Conservation (phyloP, 1,284 basidiomycete species). For the Phellinidium pouzarii region DNA sequence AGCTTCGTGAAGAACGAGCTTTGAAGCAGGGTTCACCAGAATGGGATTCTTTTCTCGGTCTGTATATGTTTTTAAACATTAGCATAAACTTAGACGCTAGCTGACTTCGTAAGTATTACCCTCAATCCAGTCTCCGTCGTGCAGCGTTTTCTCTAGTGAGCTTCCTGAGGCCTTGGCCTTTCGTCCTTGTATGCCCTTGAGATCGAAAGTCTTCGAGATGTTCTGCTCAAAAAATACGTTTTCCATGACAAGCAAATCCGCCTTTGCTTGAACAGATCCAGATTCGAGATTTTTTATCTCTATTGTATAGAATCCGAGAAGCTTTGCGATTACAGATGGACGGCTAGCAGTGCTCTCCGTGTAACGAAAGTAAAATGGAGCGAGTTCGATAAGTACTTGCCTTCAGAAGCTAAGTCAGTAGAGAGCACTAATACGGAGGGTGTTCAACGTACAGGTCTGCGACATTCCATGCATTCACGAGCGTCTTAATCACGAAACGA, state of each 20-base stretch:
- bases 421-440: background rate
- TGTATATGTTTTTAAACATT: conserved; percentile 24
- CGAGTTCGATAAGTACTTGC: conserved; percentile 69
- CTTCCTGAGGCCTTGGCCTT: conserved; percentile 48
- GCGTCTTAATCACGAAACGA: conserved; percentile 73
- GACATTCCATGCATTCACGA: conserved; percentile 79
- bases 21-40: conserved; percentile 64
- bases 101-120: conserved; percentile 31
- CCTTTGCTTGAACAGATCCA: conserved; percentile 54
- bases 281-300: conserved; percentile 69
- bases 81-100: background rate
- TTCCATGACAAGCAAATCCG: conserved; percentile 76
- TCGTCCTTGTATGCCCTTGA: conserved; percentile 73
- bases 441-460: conserved; percentile 59
- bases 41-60: conserved; percentile 59
- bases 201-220: conserved; percentile 63
- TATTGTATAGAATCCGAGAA: conserved; percentile 73
- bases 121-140: conserved; percentile 80
- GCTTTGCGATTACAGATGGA: conserved; percentile 65
- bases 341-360: conserved; percentile 61
- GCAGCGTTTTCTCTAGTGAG: conserved; percentile 46
- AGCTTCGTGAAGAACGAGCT: conserved; percentile 59
- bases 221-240: conserved; percentile 69
- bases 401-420: conserved; percentile 31
- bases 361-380: conserved; percentile 70